These are phyloP conservation scores for Penicillium daleae DNA, from an alignment of 495 filamentous ascomycete species.

Conservation along the genomic window DNA sequence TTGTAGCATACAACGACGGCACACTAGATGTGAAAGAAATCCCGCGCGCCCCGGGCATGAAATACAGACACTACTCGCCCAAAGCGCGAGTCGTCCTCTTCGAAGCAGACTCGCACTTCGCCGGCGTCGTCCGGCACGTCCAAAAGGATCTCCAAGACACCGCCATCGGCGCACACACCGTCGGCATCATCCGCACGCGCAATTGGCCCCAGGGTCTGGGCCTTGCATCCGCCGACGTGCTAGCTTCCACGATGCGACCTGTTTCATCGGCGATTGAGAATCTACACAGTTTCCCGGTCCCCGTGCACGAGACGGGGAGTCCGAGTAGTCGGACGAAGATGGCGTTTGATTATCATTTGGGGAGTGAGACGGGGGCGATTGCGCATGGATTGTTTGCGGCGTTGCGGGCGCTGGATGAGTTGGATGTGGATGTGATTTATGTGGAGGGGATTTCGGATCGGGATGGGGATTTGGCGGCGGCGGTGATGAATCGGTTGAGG, in stretches of 20 bases:
- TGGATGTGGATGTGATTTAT: conserved; percentile 80
- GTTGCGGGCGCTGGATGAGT: conserved; percentile 79
- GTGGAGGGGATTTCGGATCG: conserved; percentile 84
- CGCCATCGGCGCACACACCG: conserved; percentile 42
- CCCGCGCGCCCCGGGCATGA: conserved; percentile 94
- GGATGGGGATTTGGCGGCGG: conserved; percentile 81
- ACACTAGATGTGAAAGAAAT: conserved; percentile 46
- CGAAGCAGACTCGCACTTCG: conserved; percentile 53
- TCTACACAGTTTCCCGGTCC: conserved; percentile 38
- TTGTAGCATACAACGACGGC: conserved; percentile 74
- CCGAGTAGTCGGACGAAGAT: conserved; percentile 34
- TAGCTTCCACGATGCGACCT: conserved; percentile 28
- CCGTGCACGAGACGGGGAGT: conserved; percentile 33
- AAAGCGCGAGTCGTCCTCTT: conserved; percentile 85
- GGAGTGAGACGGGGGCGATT: conserved; percentile 68
- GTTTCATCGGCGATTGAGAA: conserved; percentile 35
- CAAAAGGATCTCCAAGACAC: conserved; percentile 42
- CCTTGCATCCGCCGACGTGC: conserved; percentile 32
- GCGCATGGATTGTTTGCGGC: conserved; percentile 87
- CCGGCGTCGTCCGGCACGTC: conserved; percentile 39
- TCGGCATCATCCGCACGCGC: conserved; percentile 53
- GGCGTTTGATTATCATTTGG: conserved; percentile 61
- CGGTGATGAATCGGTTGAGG: conserved; percentile 92
- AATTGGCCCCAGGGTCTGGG: conserved; percentile 46
- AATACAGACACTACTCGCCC: conserved; percentile 97